Conservation (phyloP, 2,329 filamentous ascomycete genomes). For the Polychaeton citri region DNA sequence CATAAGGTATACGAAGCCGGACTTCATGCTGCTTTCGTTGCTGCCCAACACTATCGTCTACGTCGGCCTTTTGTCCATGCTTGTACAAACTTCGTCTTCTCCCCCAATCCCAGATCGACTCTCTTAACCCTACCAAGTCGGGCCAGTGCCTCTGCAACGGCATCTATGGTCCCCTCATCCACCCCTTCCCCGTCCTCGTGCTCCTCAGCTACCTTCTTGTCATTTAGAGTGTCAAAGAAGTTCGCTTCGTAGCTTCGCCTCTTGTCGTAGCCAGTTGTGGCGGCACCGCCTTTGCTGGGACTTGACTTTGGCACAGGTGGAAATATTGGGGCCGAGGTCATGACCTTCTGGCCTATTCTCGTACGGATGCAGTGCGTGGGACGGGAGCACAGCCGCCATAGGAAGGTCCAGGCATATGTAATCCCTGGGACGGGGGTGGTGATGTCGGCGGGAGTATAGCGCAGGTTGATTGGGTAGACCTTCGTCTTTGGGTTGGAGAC, state of each 20-base stretch:
- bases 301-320: slow-evolving; percentile 2
- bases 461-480: slow-evolving; percentile 81
- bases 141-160: slow-evolving; percentile 75
- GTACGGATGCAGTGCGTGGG: slow-evolving; percentile 85
- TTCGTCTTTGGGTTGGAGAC: slow-evolving; percentile 48
- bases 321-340: slow-evolving; percentile 27
- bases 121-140: slow-evolving; percentile 76
- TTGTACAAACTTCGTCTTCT: slow-evolving; percentile 72
- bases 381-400: slow-evolving; percentile 75
- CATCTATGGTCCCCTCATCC: slow-evolving; percentile 51
- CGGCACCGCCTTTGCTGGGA: slow-evolving; percentile 9
- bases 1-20: too few species aligned
- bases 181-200: slow-evolving; percentile 18
- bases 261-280: slow-evolving; percentile 6
- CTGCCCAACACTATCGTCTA: not conserved
- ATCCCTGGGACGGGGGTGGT: slow-evolving; percentile 72
- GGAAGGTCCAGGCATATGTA: slow-evolving; percentile 50
- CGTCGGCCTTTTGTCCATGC: slow-evolving; percentile 40
- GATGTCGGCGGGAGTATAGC: slow-evolving; percentile 79
- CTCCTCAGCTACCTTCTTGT: slow-evolving; percentile 18
- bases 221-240: slow-evolving; percentile 32
- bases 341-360: slow-evolving; percentile 61
- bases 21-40: too few species aligned
- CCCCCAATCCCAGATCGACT: slow-evolving; percentile 67
- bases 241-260: slow-evolving; percentile 29